These are phyloP conservation scores for Dalechampia spathulata DNA, from an alignment of 441 rosid genomes.

Conservation along the genomic window DNA sequence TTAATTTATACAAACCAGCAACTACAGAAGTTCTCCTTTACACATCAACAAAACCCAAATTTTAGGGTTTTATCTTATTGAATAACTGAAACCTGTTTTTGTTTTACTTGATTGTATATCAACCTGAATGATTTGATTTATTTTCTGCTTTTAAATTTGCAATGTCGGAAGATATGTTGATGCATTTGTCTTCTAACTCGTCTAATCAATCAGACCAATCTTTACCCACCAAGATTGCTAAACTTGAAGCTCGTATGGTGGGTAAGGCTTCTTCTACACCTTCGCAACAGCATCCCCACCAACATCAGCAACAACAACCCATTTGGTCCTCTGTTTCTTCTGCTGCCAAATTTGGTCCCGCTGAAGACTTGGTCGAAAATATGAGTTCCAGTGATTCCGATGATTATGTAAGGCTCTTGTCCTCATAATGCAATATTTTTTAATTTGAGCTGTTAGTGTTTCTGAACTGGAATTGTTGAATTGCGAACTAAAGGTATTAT, in stretches of 20 bases:
- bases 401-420: slow-evolving; percentile 34
- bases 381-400: slow-evolving; percentile 83
- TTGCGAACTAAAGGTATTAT: neutral
- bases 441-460: neutral
- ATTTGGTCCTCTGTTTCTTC: slow-evolving; percentile 48
- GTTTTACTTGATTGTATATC: too few species aligned
- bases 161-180: slow-evolving; percentile 88
- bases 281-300: slow-evolving; percentile 22
- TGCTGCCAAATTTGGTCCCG: slow-evolving; percentile 29
- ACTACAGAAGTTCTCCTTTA: neutral
- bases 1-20: neutral
- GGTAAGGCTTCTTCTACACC: slow-evolving; percentile 57
- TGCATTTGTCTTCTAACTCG: slow-evolving; percentile 89
- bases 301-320: slow-evolving; percentile 30
- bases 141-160: slow-evolving; percentile 1
- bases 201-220: slow-evolving; percentile 97
- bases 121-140: slow-evolving; percentile 21
- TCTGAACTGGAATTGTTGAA: neutral
- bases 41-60: neutral
- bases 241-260: slow-evolving; percentile 96
- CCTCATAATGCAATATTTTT: neutral
- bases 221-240: slow-evolving; percentile 85
- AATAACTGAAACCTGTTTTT: neutral
- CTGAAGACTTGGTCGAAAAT: slow-evolving; percentile 41
- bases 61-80: slow-evolving; percentile 13